Evolutionary conservation across 202 grass and related monocot genomes (phyloP), one percentile per base, ranked within the genome.

Genomic region (Panicum hallii): DNA sequence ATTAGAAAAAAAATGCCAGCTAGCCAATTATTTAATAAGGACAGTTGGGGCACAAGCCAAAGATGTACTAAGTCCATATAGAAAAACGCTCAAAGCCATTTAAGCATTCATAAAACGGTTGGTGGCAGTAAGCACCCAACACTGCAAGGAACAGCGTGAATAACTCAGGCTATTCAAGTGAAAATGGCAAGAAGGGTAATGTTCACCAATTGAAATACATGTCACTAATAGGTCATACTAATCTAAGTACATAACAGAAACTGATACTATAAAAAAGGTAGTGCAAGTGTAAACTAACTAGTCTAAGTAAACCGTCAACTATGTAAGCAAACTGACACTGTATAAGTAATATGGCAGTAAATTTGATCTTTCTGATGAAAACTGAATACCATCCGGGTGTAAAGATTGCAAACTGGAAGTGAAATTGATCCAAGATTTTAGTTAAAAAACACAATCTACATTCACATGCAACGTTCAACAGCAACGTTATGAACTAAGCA

Each of bases 61-160:
- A 53, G 11, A 67, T n/a, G 19, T 40, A 9, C 7, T 34, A 71
- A 72, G 58, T 79, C 85, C 44, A 36, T 52, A 44, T 68, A 57
- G n/a, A 86, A 86, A 86, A 86, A 44, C 5, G 34, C 10, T 34
- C 66, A 43, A 58, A 86, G 53, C n/a, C 65, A 73, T 78, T 86
- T 47, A 13, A 1, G 10, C 15, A 72, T 41, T 3, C n/a, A 71
- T 43, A 78, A 82, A 86, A 56, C 15, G 19, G 63, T 49, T 72
- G 26, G 71, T 22, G 67, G 13, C 44, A 74, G 67, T 64, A 84
- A 69, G 43, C 54, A 85, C 26, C n/a, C n/a, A 84, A 68, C n/a
- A 83, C 47, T 32, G 52, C 44, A 67, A 60, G 61, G 42, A 79
- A 70, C 20, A 40, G 20, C 55, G 38, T 52, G 12, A 67, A 68